Evolutionary conservation across 495 filamentous ascomycete genomes (phyloP).

Genomic region (Pyrenopolyporus hunteri): DNA sequence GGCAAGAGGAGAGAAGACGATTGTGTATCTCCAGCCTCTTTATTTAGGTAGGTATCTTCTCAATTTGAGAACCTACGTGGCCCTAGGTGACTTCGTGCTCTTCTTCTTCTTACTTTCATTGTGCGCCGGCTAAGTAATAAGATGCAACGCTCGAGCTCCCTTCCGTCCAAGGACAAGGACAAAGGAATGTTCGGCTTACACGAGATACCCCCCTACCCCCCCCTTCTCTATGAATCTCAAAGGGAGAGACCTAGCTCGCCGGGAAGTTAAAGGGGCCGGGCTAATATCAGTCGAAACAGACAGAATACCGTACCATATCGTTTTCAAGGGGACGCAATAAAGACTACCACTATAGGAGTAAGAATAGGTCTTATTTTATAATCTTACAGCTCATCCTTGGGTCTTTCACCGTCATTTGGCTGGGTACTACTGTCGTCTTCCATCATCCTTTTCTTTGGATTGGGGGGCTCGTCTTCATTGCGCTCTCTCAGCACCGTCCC

Average conservation of each 20-base stretch:
- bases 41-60: neutral
- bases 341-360: slow-evolving; percentile 2
- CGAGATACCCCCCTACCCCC: slow-evolving; percentile 1
- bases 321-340: slow-evolving; percentile 11
- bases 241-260: neutral
- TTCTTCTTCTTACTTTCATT: slow-evolving; percentile 6
- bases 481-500: slow-evolving; percentile 56
- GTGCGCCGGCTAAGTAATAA: slow-evolving; percentile 13
- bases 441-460: slow-evolving; percentile 87
- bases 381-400: slow-evolving; percentile 51
- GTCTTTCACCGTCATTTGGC: slow-evolving; percentile 33
- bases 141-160: slow-evolving; percentile 17
- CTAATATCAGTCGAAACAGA: slow-evolving; percentile 36
- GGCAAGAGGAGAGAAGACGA: neutral
- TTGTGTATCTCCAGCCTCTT: neutral
- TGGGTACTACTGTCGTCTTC: slow-evolving; percentile 59
- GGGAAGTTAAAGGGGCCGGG: no score
- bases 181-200: slow-evolving; percentile 26
- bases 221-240: no score
- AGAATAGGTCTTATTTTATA: slow-evolving; percentile 19
- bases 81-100: neutral
- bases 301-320: slow-evolving; percentile 9
- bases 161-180: slow-evolving; percentile 18
- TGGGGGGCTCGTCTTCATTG: slow-evolving; percentile 56
- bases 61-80: neutral